Evolutionary conservation across 352 stramenopile species (phyloP).

Genomic region (Halophytophthora batemanensis): DNA sequence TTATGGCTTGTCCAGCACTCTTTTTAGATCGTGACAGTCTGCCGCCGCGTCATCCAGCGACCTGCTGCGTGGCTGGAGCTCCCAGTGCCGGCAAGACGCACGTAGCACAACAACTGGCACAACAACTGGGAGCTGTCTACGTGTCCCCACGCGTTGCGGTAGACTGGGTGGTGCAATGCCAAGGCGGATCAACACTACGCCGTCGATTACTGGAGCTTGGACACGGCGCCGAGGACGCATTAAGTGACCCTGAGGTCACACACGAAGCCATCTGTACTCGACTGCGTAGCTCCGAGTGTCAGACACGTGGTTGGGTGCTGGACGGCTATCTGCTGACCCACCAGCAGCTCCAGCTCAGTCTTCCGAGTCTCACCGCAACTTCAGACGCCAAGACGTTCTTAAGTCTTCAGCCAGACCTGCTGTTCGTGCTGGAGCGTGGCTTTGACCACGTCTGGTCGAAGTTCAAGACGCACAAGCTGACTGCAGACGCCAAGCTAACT

Average conservation of each 20-base stretch:
- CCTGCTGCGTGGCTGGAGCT: conserved; percentile 39
- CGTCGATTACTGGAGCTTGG: conserved; percentile 8
- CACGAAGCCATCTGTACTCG: conserved; percentile 41
- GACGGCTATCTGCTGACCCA: conserved; percentile 43
- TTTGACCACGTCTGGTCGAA: conserved; percentile 27
- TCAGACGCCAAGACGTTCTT: neutral
- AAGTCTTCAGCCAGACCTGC: conserved; percentile 39
- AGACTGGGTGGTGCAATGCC: conserved; percentile 56
- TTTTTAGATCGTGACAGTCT: conserved; percentile 20
- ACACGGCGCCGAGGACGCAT: conserved; percentile 8
- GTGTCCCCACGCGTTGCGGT: conserved; percentile 46
- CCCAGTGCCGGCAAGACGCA: conserved; percentile 34
- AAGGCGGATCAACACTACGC: conserved; percentile 34
- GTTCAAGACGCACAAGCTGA: conserved; percentile 4
- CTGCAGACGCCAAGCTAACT: neutral
- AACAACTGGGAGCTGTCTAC: conserved; percentile 31
- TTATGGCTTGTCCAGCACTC: conserved; percentile 19
- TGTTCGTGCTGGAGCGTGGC: conserved; percentile 47
- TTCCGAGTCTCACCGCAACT: neutral
- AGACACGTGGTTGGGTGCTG: conserved; percentile 56
- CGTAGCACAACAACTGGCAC: conserved; percentile 28
- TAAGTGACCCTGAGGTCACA: conserved; percentile 16
- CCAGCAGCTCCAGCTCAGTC: conserved; percentile 32
- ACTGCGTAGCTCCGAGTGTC: conserved; percentile 57
- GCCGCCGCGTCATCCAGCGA: conserved; percentile 22